Conservation (phyloP, 768 basidiomycete species). For the Saitozyma podzolica region DNA sequence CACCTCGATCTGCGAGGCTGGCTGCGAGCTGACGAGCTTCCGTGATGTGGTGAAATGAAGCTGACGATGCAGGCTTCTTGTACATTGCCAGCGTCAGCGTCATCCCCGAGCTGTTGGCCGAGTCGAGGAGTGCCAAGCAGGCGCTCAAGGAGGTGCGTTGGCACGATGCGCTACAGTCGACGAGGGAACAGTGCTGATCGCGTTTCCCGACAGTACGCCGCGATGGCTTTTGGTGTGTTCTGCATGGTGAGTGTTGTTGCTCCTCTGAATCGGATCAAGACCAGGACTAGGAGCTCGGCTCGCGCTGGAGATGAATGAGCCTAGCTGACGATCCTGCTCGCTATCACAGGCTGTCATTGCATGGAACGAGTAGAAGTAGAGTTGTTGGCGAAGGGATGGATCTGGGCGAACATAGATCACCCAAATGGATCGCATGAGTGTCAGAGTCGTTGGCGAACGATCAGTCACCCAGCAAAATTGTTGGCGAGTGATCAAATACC, state of each 20-base stretch:
- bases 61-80: constrained; percentile 64
- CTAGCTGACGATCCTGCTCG: neutral
- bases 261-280: constrained; percentile 54
- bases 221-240: constrained; percentile 84
- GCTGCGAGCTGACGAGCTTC: neutral
- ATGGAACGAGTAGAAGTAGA: constrained; percentile 49
- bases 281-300: neutral
- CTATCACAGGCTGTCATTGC: constrained; percentile 43
- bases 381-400: too few relatives aligned
- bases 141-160: constrained; percentile 79
- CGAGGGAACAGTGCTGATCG: constrained; percentile 10
- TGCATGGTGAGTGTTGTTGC: constrained; percentile 66
- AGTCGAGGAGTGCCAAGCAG: constrained; percentile 83
- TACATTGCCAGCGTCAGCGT: constrained; percentile 93
- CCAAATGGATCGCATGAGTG: too few relatives aligned
- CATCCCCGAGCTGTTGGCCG: constrained; percentile 78
- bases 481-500: too few relatives aligned
- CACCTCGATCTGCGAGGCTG: neutral
- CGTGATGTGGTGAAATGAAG: constrained; percentile 6
- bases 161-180: neutral
- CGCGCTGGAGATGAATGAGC: too few relatives aligned
- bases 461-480: too few relatives aligned
- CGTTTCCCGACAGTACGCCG: constrained; percentile 65
- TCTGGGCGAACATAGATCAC: too few relatives aligned
- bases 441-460: too few relatives aligned